These are phyloP conservation scores for Nematocida ausubeli DNA, from an alignment of 371 early-diverging fungal species.

Conservation along the genomic window DNA sequence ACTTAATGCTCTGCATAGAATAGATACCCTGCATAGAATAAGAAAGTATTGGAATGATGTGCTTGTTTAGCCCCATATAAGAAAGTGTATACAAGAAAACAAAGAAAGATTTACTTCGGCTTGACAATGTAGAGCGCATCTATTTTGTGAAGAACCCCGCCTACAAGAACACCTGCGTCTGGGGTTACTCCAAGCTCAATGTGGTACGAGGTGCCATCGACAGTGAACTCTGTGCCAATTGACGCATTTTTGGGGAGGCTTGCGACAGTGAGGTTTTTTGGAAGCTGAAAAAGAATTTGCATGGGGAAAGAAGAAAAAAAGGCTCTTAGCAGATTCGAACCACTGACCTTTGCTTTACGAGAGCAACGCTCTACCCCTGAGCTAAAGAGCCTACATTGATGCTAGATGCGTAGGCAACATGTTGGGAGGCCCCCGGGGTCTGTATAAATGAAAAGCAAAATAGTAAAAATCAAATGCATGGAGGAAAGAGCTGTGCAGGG, in stretches of 20 bases:
- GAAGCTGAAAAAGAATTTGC: slow-evolving; percentile 52
- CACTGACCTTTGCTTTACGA: slow-evolving; percentile 60
- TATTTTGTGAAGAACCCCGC: slow-evolving; percentile 13
- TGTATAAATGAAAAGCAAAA: slow-evolving; percentile 20
- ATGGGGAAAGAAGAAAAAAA: slow-evolving; percentile 48
- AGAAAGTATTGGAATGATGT: no score
- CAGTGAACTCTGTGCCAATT: slow-evolving; percentile 13
- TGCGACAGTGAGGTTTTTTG: slow-evolving; percentile 6
- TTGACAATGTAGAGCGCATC: slow-evolving; percentile 20
- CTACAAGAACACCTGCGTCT: slow-evolving; percentile 8
- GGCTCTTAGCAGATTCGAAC: slow-evolving; percentile 59
- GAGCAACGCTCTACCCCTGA: slow-evolving; percentile 61
- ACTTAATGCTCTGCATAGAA: no score
- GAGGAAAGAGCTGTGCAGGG: slow-evolving; percentile 20
- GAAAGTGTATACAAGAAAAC: neutral
- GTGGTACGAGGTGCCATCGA: neutral
- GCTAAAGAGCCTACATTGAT: slow-evolving; percentile 49
- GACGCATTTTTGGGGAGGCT: slow-evolving; percentile 12
- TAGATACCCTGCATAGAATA: neutral
- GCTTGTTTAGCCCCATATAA: no score
- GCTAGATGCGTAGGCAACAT: neutral
- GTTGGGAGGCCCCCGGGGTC: neutral
- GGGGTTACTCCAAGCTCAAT: neutral
- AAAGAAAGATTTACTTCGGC: neutral
- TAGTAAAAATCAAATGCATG: slow-evolving; percentile 17